Conservation (phyloP, 73 alveolate genomes). For the Paramecium primaurelia region DNA sequence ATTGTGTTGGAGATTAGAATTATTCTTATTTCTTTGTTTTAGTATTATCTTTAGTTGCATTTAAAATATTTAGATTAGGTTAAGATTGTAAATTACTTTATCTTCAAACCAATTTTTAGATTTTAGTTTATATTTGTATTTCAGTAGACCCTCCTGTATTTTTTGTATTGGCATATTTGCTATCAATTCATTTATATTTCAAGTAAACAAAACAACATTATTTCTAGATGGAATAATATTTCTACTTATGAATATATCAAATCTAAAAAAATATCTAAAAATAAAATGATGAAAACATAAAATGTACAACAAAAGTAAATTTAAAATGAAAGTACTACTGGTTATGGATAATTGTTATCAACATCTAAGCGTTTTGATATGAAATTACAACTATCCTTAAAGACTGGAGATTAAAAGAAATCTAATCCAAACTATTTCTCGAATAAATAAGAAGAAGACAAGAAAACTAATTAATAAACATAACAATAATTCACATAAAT, state of each 20-base stretch:
- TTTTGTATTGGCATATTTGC: background rate
- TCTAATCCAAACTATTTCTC: background rate
- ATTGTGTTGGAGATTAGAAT: slow-evolving; percentile 56
- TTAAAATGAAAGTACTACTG: background rate
- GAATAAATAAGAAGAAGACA: background rate
- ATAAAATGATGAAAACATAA: background rate
- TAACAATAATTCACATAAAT: background rate
- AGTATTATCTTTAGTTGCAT: background rate
- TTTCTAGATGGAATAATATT: background rate
- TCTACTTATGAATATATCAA: background rate
- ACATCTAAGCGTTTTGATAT: slow-evolving; percentile 35
- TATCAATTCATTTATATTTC: background rate
- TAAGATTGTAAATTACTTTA: background rate
- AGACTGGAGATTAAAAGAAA: background rate
- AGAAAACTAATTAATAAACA: background rate
- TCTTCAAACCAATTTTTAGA: background rate
- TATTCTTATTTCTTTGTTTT: slow-evolving; percentile 21
- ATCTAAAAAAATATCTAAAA: background rate
- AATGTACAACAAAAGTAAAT: background rate
- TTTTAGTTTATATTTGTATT: background rate
- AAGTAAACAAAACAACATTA: background rate
- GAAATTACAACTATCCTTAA: slow-evolving; percentile 7
- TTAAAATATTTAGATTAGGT: background rate
- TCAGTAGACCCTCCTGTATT: background rate
- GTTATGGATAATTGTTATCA: slow-evolving; percentile 36